A percentile compares a stretch with the other conserved stretches of the same genome.
phyloP scores from a whole-genome alignment of 306 rosid genomes.

The Arachis stenosperma region DNA sequence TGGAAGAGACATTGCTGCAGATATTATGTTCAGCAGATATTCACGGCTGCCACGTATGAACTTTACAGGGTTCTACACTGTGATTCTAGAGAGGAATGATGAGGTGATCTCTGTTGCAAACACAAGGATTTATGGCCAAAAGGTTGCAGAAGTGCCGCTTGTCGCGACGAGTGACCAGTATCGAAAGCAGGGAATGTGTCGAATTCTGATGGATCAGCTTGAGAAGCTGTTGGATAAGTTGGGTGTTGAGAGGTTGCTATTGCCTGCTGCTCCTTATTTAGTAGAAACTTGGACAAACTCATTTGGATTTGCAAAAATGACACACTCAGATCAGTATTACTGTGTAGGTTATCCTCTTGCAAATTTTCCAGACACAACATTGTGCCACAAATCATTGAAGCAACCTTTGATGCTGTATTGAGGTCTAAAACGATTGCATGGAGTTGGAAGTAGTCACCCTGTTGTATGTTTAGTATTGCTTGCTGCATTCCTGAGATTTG shows the following conservation, averaged over 20 bases:
- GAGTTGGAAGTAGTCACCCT: background rate
- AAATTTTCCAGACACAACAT: slow-evolving; percentile 49
- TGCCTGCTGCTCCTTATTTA: slow-evolving; percentile 52
- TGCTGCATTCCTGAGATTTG: background rate
- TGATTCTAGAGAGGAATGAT: slow-evolving; percentile 51
- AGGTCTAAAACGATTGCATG: background rate
- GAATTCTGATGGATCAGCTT: slow-evolving; percentile 58
- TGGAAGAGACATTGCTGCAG: slow-evolving; percentile 43
- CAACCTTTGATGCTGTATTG: background rate
- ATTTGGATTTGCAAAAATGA: slow-evolving; percentile 58
- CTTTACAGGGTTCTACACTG: slow-evolving; percentile 63
- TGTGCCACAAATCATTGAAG: slow-evolving; percentile 58
- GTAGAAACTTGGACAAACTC: slow-evolving; percentile 59
- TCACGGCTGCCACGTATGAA: slow-evolving; percentile 48
- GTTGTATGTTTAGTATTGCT: background rate
- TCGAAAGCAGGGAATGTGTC: slow-evolving; percentile 67
- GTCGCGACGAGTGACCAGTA: slow-evolving; percentile 55
- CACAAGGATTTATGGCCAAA: slow-evolving; percentile 52
- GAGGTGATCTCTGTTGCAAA: slow-evolving; percentile 51
- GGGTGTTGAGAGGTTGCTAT: slow-evolving; percentile 61
- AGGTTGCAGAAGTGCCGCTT: slow-evolving; percentile 69
- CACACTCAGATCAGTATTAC: slow-evolving; percentile 30
- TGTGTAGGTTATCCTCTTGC: slow-evolving; percentile 38
- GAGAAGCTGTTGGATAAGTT: slow-evolving; percentile 46
- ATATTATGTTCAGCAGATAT: slow-evolving; percentile 51